Evolutionary conservation across 768 basidiomycete species (phyloP).

Genomic region (Calocybe indica): DNA sequence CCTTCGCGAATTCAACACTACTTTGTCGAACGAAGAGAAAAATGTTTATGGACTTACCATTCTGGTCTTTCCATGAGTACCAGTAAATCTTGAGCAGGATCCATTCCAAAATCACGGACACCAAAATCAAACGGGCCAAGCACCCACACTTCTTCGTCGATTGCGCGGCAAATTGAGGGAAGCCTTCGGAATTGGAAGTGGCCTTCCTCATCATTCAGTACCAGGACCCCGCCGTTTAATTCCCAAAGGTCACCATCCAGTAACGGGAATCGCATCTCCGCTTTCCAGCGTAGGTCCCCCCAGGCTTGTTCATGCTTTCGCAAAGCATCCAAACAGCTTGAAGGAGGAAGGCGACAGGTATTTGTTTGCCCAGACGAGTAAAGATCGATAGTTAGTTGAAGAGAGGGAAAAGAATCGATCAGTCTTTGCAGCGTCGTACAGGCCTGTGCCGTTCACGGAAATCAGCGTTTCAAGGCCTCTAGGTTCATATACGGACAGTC

Average conservation of each 20-base stretch:
- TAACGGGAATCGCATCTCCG: constrained; percentile 30
- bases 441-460: constrained; percentile 14
- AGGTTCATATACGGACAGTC: too few relatives aligned
- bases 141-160: constrained; percentile 40
- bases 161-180: constrained; percentile 42
- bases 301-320: constrained; percentile 31
- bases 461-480: too few relatives aligned
- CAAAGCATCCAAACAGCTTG: constrained; percentile 33
- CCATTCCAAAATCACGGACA: constrained; percentile 58
- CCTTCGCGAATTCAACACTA: too few relatives aligned
- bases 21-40: too few relatives aligned
- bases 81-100: constrained; percentile 62
- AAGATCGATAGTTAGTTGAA: constrained; percentile 41
- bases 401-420: constrained; percentile 21
- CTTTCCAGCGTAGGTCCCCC: constrained; percentile 30
- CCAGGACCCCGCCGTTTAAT: constrained; percentile 52
- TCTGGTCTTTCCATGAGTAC: constrained; percentile 38
- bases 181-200: constrained; percentile 40
- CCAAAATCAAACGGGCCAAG: constrained; percentile 25
- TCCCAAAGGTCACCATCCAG: constrained; percentile 44
- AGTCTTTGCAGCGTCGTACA: constrained; percentile 22
- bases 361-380: constrained; percentile 35
- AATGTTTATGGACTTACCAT: constrained; percentile 22
- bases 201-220: constrained; percentile 25
- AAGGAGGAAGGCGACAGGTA: constrained; percentile 20